Conservation (phyloP, 768 basidiomycete genomes). For the Mycena crocata region DNA sequence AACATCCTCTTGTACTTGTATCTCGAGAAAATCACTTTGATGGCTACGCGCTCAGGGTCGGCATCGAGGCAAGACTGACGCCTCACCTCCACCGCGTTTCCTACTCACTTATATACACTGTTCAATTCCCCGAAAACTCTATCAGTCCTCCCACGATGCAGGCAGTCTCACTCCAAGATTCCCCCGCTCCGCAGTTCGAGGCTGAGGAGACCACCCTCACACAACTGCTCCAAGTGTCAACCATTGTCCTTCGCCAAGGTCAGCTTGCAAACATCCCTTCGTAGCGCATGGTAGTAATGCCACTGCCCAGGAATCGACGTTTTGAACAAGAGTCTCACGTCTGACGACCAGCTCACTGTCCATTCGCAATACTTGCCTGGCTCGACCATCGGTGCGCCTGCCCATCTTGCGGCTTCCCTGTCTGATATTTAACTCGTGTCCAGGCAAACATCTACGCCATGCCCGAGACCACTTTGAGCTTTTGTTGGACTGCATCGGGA, state of each 20-base stretch:
- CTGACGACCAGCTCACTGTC: constrained; percentile 76
- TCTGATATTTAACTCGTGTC: not conserved
- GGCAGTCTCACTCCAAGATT: constrained; percentile 7
- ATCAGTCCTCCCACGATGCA: constrained; percentile 30
- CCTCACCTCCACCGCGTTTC: constrained; percentile 36
- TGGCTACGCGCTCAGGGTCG: constrained; percentile 24
- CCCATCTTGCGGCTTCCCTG: not conserved
- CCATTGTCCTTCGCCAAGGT: constrained; percentile 76
- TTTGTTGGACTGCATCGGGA: constrained; percentile 65
- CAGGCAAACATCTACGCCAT: constrained; percentile 90
- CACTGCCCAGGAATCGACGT: constrained; percentile 61
- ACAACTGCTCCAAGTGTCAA: constrained; percentile 75
- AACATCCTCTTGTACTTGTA: constrained; percentile 52
- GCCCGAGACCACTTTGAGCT: constrained; percentile 86
- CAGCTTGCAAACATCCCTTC: constrained; percentile 7
- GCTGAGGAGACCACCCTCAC: constrained; percentile 44
- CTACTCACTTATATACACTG: constrained; percentile 27
- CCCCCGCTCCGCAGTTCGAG: constrained; percentile 34
- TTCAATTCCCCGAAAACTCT: not conserved
- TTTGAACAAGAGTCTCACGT: constrained; percentile 70
- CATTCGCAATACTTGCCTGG: constrained; percentile 85
- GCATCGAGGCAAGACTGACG: constrained; percentile 35
- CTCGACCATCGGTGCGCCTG: constrained; percentile 79
- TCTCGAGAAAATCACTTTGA: constrained; percentile 26
- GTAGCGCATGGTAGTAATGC: not conserved